Percentiles rank a stretch among this genome's conserved stretches.
Evolutionary conservation across 2,329 filamentous ascomycete genomes (phyloP).

Genomic region (Sphaceloma murrayae): DNA sequence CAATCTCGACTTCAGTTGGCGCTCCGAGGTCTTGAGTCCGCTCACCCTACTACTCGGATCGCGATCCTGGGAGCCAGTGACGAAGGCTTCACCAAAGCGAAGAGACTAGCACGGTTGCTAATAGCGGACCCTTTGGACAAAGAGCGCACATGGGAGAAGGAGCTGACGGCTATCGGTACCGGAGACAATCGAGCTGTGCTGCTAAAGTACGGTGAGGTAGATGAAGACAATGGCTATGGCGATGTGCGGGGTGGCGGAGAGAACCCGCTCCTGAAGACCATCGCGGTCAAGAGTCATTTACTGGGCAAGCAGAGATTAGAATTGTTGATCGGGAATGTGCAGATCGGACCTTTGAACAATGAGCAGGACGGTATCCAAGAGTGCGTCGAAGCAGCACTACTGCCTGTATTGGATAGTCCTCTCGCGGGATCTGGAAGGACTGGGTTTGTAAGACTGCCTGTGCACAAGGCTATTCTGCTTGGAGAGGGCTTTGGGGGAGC

Average conservation of each 20-base stretch:
- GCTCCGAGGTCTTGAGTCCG: slow-evolving; percentile 51
- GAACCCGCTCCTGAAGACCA: slow-evolving; percentile 48
- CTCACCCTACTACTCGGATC: slow-evolving; percentile 45
- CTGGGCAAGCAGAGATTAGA: slow-evolving; percentile 56
- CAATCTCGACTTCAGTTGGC: slow-evolving; percentile 64
- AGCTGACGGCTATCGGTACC: slow-evolving; percentile 27
- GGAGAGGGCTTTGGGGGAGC: slow-evolving; percentile 63
- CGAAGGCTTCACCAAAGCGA: slow-evolving; percentile 42
- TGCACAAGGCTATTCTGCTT: slow-evolving; percentile 71
- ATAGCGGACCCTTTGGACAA: slow-evolving; percentile 38
- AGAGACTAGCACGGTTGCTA: slow-evolving; percentile 55
- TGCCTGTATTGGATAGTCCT: slow-evolving; percentile 61
- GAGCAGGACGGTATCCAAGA: slow-evolving; percentile 25
- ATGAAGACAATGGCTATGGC: slow-evolving; percentile 33
- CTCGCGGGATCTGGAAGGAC: slow-evolving; percentile 54
- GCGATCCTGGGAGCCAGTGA: slow-evolving; percentile 38
- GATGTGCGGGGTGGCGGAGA: slow-evolving; percentile 24
- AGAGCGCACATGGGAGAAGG: slow-evolving; percentile 36
- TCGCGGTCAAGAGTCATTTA: slow-evolving; percentile 54
- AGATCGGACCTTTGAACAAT: slow-evolving; percentile 34
- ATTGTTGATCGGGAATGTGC: slow-evolving; percentile 47
- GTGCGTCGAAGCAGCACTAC: slow-evolving; percentile 59
- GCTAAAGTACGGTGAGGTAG: slow-evolving; percentile 42
- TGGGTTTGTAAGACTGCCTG: slow-evolving; percentile 64
- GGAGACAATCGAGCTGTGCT: slow-evolving; percentile 9